Percentiles rank a stretch among this genome's conserved stretches.
These are phyloP conservation scores for Plasmodium inui DNA, from an alignment of 169 alveolate species.

Conservation along the genomic window DNA sequence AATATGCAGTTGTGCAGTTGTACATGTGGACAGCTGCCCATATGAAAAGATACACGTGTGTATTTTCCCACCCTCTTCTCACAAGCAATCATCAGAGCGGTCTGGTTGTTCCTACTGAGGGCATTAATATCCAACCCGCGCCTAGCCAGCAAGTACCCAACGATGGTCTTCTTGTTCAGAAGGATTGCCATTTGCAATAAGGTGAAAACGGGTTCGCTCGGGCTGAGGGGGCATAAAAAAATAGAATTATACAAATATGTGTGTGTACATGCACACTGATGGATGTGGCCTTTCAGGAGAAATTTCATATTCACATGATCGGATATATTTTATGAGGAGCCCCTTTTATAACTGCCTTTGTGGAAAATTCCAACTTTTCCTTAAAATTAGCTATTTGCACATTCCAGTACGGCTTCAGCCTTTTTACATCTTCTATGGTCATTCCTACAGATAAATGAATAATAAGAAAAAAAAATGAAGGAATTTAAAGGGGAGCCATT, in stretches of 20 bases:
- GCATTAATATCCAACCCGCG: slow-evolving; percentile 71
- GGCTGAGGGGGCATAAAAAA: slow-evolving; percentile 19
- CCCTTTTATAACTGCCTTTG: neutral
- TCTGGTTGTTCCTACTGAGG: slow-evolving; percentile 67
- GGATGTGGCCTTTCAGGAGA: neutral
- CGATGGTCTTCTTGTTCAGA: slow-evolving; percentile 49
- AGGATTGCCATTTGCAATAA: slow-evolving; percentile 69
- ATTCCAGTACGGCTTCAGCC: slow-evolving; percentile 71
- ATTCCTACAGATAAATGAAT: slow-evolving; percentile 22
- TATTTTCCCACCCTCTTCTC: slow-evolving; percentile 32
- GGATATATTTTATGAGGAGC: neutral
- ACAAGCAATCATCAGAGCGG: slow-evolving; percentile 74
- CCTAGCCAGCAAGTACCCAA: slow-evolving; percentile 70
- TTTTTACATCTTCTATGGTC: slow-evolving; percentile 74
- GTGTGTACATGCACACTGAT: neutral
- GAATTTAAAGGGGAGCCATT: neutral
- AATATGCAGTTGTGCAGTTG: neutral
- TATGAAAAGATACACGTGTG: neutral
- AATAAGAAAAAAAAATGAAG: slow-evolving; percentile 11
- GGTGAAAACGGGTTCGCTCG: slow-evolving; percentile 67
- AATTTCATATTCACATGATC: neutral
- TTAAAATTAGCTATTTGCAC: slow-evolving; percentile 74
- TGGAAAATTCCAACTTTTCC: slow-evolving; percentile 20
- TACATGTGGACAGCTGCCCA: neutral
- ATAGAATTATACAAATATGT: neutral